Conservation (phyloP, 805 yeast species). For the Starmerella asiatica region DNA sequence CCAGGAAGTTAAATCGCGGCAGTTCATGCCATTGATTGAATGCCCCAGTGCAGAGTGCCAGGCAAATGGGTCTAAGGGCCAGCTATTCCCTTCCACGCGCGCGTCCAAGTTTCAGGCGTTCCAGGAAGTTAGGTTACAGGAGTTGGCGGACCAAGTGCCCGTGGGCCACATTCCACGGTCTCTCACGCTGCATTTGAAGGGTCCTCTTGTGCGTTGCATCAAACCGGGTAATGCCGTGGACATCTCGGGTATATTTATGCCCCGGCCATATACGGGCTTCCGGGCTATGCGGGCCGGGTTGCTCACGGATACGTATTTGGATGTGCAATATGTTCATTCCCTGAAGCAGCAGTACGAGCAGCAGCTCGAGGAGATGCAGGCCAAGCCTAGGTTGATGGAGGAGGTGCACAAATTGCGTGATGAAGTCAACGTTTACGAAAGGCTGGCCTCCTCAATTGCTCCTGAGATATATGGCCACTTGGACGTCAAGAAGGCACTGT, state of each 20-base stretch:
- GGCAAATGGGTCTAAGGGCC: constrained; percentile 72
- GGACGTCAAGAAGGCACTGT: constrained; percentile 83
- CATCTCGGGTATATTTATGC: constrained; percentile 81
- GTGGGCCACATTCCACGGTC: constrained; percentile 94
- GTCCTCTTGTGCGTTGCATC: constrained; percentile 72
- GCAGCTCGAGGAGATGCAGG: constrained; percentile 34
- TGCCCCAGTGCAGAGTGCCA: constrained; percentile 74
- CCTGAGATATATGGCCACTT: constrained; percentile 94
- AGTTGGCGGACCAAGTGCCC: constrained; percentile 90
- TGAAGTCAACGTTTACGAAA: constrained; percentile 62
- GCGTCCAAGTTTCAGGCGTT: constrained; percentile 91
- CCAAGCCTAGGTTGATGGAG: constrained; percentile 34
- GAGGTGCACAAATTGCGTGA: constrained; percentile 43
- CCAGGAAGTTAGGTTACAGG: constrained; percentile 93
- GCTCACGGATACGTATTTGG: constrained; percentile 83
- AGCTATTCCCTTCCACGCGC: constrained; percentile 79
- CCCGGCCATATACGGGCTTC: constrained; percentile 92
- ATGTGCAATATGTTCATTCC: constrained; percentile 72
- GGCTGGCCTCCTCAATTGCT: constrained; percentile 78
- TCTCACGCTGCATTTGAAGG: constrained; percentile 75
- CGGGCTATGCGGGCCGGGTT: constrained; percentile 85
- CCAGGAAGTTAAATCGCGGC: constrained; percentile 78
- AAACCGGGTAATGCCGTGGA: constrained; percentile 94
- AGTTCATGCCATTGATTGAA: constrained; percentile 75
- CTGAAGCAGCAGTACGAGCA: constrained; percentile 73